Conservation (phyloP, 2,329 filamentous ascomycete genomes). For the Pestalotiopsis sp. region DNA sequence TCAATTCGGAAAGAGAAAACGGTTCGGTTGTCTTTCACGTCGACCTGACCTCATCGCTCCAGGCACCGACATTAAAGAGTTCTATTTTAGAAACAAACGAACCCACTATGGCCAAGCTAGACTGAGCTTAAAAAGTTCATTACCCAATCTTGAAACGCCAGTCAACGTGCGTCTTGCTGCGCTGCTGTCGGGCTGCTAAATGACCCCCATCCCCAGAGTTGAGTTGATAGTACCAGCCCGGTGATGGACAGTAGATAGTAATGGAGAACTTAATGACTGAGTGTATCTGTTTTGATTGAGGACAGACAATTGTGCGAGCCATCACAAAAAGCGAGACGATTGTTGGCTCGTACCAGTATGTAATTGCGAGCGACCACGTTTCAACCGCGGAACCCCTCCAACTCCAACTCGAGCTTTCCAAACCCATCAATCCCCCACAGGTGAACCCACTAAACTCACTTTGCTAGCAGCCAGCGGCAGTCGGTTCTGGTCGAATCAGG, state of each 20-base stretch:
- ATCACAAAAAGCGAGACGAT: not conserved
- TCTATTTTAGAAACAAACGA: slow-evolving; percentile 8
- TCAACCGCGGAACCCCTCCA: not conserved
- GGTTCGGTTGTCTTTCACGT: not conserved
- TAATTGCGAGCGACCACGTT: not conserved
- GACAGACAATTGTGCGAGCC: too few species aligned
- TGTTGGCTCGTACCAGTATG: not conserved
- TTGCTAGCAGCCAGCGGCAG: not conserved
- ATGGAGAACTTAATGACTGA: not conserved
- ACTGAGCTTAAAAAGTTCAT: slow-evolving; percentile 1
- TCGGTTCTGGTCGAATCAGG: slow-evolving; percentile 8
- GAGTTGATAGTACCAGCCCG: not conserved
- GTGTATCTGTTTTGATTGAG: not conserved
- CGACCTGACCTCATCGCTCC: not conserved
- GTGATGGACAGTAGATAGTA: not conserved
- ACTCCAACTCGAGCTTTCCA: not conserved
- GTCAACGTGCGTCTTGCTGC: not conserved
- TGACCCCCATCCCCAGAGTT: not conserved
- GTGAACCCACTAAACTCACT: not conserved
- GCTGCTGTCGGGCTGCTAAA: not conserved
- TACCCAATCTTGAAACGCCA: slow-evolving; percentile 3
- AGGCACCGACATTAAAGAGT: slow-evolving; percentile 3
- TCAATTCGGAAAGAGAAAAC: not conserved
- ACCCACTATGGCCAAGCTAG: slow-evolving; percentile 1
- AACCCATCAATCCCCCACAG: not conserved